Percentiles rank a stretch among this genome's conserved stretches.
These are phyloP conservation scores for Triticum dicoccoides DNA, from an alignment of 176 grass and related monocot species.

Conservation along the genomic window DNA sequence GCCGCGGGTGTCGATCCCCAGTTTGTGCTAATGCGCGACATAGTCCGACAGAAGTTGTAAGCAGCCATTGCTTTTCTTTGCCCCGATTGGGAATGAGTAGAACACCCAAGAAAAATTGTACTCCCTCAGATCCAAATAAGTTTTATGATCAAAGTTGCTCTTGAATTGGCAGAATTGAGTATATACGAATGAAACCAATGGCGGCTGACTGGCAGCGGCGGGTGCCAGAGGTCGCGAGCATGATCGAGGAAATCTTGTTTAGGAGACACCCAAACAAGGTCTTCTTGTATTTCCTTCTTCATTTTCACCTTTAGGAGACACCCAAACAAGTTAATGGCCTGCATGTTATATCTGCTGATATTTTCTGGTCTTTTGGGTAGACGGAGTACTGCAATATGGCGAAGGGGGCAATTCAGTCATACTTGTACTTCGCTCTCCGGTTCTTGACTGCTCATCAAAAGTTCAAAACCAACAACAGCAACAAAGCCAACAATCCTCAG, in stretches of 20 bases:
- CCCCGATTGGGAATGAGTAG: background rate
- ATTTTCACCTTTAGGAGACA: background rate
- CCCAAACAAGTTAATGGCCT: too few relatives aligned
- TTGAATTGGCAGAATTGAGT: constrained; percentile 25
- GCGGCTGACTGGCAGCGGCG: constrained; percentile 24
- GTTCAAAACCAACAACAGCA: constrained; percentile 44
- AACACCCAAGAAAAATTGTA: too few relatives aligned
- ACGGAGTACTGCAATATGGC: constrained; percentile 60
- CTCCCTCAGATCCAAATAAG: too few relatives aligned
- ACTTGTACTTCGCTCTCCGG: constrained; percentile 30
- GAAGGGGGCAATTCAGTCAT: too few relatives aligned
- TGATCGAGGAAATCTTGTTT: constrained; percentile 50
- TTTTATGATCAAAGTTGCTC: too few relatives aligned
- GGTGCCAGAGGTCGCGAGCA: constrained; percentile 31
- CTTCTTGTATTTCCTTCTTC: constrained; percentile 3
- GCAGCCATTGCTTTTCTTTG: constrained; percentile 15
- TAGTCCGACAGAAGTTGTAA: constrained; percentile 57
- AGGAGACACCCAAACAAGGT: constrained; percentile 57
- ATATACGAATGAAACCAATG: constrained; percentile 16
- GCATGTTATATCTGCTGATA: background rate
- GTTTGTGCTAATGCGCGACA: constrained; percentile 28
- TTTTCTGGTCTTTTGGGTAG: constrained; percentile 48
- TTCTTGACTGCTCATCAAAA: constrained; percentile 18
- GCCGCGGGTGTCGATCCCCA: constrained; percentile 25
- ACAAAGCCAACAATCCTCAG: constrained; percentile 43